These are phyloP conservation scores for Mycena maculata DNA, from an alignment of 768 basidiomycete species.

Conservation along the genomic window DNA sequence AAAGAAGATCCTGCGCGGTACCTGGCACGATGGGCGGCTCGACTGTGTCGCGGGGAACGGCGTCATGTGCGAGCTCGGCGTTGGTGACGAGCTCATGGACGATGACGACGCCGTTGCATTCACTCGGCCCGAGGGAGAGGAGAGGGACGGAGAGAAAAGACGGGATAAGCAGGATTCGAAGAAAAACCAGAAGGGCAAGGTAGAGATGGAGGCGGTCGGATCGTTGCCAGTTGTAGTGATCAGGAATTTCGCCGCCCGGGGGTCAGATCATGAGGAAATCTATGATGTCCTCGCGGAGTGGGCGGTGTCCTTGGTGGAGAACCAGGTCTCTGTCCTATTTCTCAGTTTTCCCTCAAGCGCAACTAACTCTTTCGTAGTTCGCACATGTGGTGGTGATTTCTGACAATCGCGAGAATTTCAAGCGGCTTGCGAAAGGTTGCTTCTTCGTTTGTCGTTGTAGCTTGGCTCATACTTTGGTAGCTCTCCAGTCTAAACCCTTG, in stretches of 20 bases:
- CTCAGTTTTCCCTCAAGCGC: not conserved
- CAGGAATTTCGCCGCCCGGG: constrained; percentile 74
- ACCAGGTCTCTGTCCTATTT: constrained; percentile 65
- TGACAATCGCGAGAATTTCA: constrained; percentile 90
- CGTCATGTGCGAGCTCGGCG: constrained; percentile 58
- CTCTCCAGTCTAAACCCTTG: constrained; percentile 86
- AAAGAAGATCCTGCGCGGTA: constrained; percentile 67
- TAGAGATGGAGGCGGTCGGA: constrained; percentile 64
- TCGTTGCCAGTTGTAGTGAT: constrained; percentile 89
- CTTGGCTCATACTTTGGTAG: constrained; percentile 49
- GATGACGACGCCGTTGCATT: constrained; percentile 15
- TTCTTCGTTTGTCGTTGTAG: not conserved
- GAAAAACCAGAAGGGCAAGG: constrained; percentile 48
- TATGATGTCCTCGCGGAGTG: constrained; percentile 83
- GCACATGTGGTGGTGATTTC: constrained; percentile 94
- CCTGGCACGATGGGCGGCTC: constrained; percentile 88
- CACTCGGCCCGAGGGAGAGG: not conserved
- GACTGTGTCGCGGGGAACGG: constrained; percentile 91
- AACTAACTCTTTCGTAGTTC: constrained; percentile 57
- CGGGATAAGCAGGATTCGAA: constrained; percentile 26
- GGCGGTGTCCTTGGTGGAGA: constrained; percentile 86
- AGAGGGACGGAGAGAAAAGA: constrained; percentile 24
- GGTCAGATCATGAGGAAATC: constrained; percentile 73
- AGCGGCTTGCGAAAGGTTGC: constrained; percentile 83
- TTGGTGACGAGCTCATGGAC: constrained; percentile 32